Base-by-base conservation (phyloP, 169 alveolate genomes). In the Plasmodium falciparum region DNA sequence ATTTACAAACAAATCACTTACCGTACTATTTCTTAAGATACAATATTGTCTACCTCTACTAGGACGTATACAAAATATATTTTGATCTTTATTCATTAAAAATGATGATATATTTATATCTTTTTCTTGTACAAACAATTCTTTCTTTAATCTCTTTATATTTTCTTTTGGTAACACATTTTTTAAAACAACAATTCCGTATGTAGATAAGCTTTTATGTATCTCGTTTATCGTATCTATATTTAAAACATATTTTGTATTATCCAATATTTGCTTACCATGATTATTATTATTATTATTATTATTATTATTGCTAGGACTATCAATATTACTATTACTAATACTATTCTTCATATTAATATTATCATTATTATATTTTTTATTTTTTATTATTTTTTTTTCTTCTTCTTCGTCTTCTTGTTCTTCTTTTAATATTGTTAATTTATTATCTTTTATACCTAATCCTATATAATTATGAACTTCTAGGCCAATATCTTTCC, bases 1-100 rank as follows among this genome's bases (percentile, higher is more conserved):
- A 47, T 78, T 78, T 26, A 33, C 56, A 70, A 78, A 78, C 2
- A 67, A 45, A 49, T 78, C 90, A 45, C 90, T 78, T 0, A 66
- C 61, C 56, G 20, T 78, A 24, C 90, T 78, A 45, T 78, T 78
- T 13, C 90, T 56, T 26, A 78, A 39, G 50, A 78, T 78, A 56
- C 90, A 78, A 45, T 78, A 78, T 70, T 78, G 90, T 24, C 90
- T 66, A 24, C 90, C 90, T 59, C 90, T 56, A 66, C 80, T 78
- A 3, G 90, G 90, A 66, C 90, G 54, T 26, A 78, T 78, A 72
- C 90, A 78, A 72, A 65, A 78, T 15, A 78, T 22, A 61, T 78
- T 78, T 50, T 66, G 65, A 66, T 78, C 90, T 24, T 65, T 67
- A 78, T 65, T 43, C 70, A 78, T 65, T 49, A 78, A 70, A 33